phyloP scores from a whole-genome alignment of 2,329 filamentous ascomycete species.

The Tolypocladium amazonense region DNA sequence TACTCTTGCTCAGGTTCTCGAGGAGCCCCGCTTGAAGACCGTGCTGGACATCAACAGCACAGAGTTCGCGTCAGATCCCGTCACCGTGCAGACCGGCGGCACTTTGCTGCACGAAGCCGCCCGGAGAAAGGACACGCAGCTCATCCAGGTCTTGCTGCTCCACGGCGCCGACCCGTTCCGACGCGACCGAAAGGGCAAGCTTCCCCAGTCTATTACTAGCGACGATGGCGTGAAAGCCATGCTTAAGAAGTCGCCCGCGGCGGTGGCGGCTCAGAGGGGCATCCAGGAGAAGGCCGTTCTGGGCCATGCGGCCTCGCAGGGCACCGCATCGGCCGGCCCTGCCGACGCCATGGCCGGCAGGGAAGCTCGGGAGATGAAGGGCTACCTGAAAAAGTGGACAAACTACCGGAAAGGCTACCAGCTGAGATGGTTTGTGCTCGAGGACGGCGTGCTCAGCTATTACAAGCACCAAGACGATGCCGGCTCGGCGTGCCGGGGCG shows the following conservation, averaged over 20 bases:
- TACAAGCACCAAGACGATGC: constrained; percentile 99
- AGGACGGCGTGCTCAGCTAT: constrained; percentile 95
- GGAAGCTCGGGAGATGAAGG: constrained; percentile 93
- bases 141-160: constrained; percentile 82
- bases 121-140: constrained; percentile 70
- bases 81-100: constrained; percentile 72
- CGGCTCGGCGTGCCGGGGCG: constrained; percentile 88
- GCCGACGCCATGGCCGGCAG: constrained; percentile 60
- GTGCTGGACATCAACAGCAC: constrained; percentile 86
- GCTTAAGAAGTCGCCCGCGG: constrained; percentile 87
- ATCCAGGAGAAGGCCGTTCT: constrained; percentile 97
- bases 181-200: constrained; percentile 86
- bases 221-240: constrained; percentile 84
- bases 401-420: constrained; percentile 98
- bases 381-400: constrained; percentile 98
- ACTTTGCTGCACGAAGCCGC: constrained; percentile 91
- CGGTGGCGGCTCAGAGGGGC: constrained; percentile 83
- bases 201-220: constrained; percentile 92
- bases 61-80: constrained; percentile 73
- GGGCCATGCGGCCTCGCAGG: constrained; percentile 56
- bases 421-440: constrained; percentile 91
- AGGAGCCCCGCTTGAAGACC: constrained; percentile 76
- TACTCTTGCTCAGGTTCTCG: constrained; percentile 65
- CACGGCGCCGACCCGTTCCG: constrained; percentile 95
- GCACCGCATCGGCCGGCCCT: constrained; percentile 38